Evolutionary conservation across 2,329 filamentous ascomycete genomes (phyloP), one percentile per base, ranked within the genome.

Genomic region (Fusarium nematophilum): DNA sequence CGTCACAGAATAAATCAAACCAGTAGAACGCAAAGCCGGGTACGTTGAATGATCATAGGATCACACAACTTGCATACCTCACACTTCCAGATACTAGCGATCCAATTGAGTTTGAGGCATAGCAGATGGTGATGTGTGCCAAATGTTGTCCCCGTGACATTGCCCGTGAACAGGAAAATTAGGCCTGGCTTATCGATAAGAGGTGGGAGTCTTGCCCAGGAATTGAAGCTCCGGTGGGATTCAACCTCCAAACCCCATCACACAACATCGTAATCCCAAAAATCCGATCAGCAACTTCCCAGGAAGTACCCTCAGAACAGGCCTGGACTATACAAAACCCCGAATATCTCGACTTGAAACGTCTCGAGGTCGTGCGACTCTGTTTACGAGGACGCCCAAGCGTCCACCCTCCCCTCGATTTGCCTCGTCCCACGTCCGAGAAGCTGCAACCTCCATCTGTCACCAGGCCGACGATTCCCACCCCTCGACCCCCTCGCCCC

Each of bases 111-210:
- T n/a, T n/a, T n/a, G 21, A 6, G 21, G 21, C 21, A 21, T 4
- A 21, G 21, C 21, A 21, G 21, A 6, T 21, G 21, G 4, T 21
- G 21, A 21, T 21, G 21, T 21, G 21, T 6, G 21, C 4, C 6
- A 21, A 21, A 6, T 21, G 21, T 6, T 21, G 21, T 21, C 21
- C 21, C 21, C 21, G 21, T 21, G 21, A 21, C 21, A 21, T 21
- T 4, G 9, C 29, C 9, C 29, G 33, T 14, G 33, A 9, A 10
- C 6, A 6, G 33, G 29, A 30, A 30, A 30, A 11, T 23, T 11
- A 14, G 18, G n/a, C 10, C 11, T 14, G 10, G 18, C 62, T 70
- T 72, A 72, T 72, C 70, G 70, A 72, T 72, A 72, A 72, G 65
- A 48, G 59, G 59, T 55, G 56, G 61, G 62, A 46, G 55, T 55